A percentile compares a stretch with the other conserved stretches of the same genome.
Conservation (phyloP, 345 rosid species). For the Heritiera littoralis region DNA sequence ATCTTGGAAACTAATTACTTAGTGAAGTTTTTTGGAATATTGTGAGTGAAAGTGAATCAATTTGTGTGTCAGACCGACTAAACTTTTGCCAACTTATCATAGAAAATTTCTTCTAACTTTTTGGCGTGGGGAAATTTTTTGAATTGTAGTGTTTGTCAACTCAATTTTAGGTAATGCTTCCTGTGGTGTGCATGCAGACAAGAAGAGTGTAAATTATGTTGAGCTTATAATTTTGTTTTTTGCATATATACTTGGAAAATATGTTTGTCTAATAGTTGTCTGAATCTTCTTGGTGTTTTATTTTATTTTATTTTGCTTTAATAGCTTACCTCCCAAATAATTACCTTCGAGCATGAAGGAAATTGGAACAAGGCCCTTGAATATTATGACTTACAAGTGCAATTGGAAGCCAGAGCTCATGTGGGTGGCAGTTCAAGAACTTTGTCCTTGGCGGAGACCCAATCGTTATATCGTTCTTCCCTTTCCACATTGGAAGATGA, state of each 20-base stretch:
- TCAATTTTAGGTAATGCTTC: not conserved
- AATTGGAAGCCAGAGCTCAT: conserved; percentile 52
- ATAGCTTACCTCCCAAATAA: conserved; percentile 85
- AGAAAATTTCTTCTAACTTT: not conserved
- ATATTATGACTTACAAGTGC: conserved; percentile 87
- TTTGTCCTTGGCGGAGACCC: conserved; percentile 33
- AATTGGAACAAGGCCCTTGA: conserved; percentile 96
- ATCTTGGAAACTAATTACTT: not conserved
- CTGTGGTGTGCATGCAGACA: not conserved
- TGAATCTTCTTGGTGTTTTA: not conserved
- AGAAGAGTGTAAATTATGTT: not conserved
- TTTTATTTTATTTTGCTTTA: conserved; percentile 19
- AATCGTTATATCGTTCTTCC: conserved; percentile 31
- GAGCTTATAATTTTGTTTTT: not conserved
- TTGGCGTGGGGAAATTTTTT: not conserved
- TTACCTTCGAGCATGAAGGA: conserved; percentile 95
- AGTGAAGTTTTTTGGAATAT: not conserved
- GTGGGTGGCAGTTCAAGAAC: conserved; percentile 39
- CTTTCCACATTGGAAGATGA: conserved; percentile 45
- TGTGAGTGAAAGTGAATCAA: conserved; percentile 3
- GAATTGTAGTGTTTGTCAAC: not conserved
- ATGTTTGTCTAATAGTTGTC: not conserved
- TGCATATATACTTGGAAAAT: not conserved
- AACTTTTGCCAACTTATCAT: not conserved
- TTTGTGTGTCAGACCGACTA: not conserved